Evolutionary conservation across 2,329 filamentous ascomycete species (phyloP), one percentile per base, ranked within the genome.

Genomic region (Pseudopyrenochaeta lycopersici): DNA sequence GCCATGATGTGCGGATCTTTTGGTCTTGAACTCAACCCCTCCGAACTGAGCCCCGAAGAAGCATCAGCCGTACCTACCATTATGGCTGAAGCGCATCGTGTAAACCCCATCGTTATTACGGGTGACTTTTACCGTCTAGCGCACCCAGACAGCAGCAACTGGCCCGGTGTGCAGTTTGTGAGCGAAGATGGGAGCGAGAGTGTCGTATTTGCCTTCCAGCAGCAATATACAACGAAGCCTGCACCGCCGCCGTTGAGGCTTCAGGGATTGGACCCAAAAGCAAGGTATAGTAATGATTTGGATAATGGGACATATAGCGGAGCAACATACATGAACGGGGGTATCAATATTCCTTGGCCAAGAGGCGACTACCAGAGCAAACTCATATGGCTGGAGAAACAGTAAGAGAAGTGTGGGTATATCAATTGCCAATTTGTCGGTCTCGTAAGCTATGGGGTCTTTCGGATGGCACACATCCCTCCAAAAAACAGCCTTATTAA

Each of bases 1-100:
- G 87, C 87, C 5, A 85, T 88, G 77, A 88, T 88, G 86, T 87
- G 87, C 49, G 86, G 86, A 1, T 87, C 84, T 0, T 89, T 89
- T 60, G 87, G 87, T 0, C 80, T 89, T 10, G 86, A 89, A 66
- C 79, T 89, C 7, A 80, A 88, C 63, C 87, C 86, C 0, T 74
- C 73, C 0, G 77, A 82, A 7, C 79, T 87, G 5, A 71, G 73
- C 0, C 76, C 76, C 0, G 80, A 81, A 11, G 86, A 89, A n/a
- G 77, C 75, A 41, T 78, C 74, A 0, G 76, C 78, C 27, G 78
- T 89, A 0, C 86, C 86, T 0, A 77, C 65, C 0, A 75, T 89
- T 1, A 82, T 89, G 52, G 75, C 71, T 0, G 75, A 83, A 5
- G 82, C 85, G 1, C 82, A 85, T 52, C 78, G 77, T 46, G 77